Evolutionary conservation across 305 asterid species (phyloP).

Genomic region (Euphrasia arctica): DNA sequence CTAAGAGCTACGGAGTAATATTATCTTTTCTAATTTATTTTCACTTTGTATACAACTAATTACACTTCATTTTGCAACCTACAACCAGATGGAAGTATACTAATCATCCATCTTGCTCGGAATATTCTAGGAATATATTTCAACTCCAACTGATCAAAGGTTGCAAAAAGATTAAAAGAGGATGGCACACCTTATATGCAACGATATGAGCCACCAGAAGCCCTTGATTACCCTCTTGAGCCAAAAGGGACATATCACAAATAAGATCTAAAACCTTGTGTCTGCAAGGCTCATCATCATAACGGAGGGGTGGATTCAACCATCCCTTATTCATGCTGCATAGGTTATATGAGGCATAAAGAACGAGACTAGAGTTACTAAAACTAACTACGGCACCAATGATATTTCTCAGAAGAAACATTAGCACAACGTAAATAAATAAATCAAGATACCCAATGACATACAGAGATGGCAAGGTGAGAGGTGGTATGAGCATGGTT

Average conservation of each 20-base stretch:
- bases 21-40: not conserved
- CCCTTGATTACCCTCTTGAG: constrained; percentile 84
- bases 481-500: not conserved
- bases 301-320: constrained; percentile 89
- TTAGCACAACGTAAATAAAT: not conserved
- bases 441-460: not conserved
- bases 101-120: no score
- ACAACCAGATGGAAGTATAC: no score
- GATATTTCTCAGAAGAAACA: not conserved
- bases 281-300: constrained; percentile 81
- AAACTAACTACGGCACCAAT: constrained; percentile 9
- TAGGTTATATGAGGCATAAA: constrained; percentile 1
- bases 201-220: constrained; percentile 72
- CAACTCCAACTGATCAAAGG: no score
- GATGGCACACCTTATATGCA: constrained; percentile 72
- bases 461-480: no score
- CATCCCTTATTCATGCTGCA: constrained; percentile 70
- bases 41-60: not conserved
- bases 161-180: not conserved
- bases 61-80: not conserved
- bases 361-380: constrained; percentile 11
- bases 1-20: not conserved
- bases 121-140: no score
- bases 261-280: constrained; percentile 94
- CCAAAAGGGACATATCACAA: constrained; percentile 92